Conservation (phyloP, 345 rosid species). For the Lepidium africanum region DNA sequence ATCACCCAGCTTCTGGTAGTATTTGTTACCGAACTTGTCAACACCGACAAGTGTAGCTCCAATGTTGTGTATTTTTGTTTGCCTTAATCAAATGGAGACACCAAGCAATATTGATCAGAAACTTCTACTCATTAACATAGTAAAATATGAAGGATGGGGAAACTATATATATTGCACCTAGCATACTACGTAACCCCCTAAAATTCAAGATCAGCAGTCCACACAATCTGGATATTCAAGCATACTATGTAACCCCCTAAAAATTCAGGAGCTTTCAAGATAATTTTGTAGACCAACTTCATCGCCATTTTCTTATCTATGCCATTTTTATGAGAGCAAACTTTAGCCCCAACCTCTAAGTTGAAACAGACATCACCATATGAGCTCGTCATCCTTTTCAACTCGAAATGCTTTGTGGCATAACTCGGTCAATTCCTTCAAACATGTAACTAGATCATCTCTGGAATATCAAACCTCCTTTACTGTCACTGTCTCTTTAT, state of each 20-base stretch:
- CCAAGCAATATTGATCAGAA: constrained; percentile 2
- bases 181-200: neutral
- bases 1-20: constrained; percentile 67
- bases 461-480: neutral
- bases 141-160: neutral
- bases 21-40: constrained; percentile 90
- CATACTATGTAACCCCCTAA: neutral
- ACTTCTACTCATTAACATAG: neutral
- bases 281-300: neutral
- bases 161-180: neutral
- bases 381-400: neutral
- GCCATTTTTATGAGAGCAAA: neutral
- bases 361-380: neutral
- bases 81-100: constrained; percentile 41
- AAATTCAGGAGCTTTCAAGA: neutral
- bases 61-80: constrained; percentile 85
- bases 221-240: neutral
- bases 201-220: neutral
- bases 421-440: constrained; percentile 7
- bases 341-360: neutral
- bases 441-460: neutral
- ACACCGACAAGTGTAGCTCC: constrained; percentile 84
- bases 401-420: neutral
- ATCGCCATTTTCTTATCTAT: neutral
- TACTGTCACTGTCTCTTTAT: neutral